A percentile compares a stretch with the other conserved stretches of the same genome.
Evolutionary conservation across 164 flowering plant genomes (phyloP).

Genomic region (Protea cynaroides): DNA sequence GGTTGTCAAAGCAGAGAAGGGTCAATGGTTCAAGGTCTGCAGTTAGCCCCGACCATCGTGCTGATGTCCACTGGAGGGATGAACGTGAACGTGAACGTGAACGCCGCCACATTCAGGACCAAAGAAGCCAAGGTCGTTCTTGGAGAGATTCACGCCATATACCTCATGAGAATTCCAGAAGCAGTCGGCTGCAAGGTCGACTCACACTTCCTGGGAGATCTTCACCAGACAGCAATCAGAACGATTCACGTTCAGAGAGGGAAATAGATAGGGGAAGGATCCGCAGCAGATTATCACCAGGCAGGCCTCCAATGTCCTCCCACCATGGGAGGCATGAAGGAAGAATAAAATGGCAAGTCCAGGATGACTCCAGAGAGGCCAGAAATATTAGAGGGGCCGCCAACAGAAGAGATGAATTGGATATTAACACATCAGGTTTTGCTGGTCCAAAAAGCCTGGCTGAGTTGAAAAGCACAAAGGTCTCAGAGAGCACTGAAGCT

Average conservation of each 20-base stretch:
- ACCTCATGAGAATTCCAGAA: slow-evolving; percentile 38
- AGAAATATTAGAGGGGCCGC: slow-evolving; percentile 25
- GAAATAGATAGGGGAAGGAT: slow-evolving; percentile 43
- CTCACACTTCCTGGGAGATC: slow-evolving; percentile 47
- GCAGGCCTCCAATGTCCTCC: slow-evolving; percentile 24
- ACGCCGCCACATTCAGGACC: slow-evolving; percentile 32
- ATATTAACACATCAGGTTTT: slow-evolving; percentile 27
- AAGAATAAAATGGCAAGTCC: slow-evolving; percentile 35
- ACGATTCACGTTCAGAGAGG: slow-evolving; percentile 28
- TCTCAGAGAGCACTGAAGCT: slow-evolving; percentile 21
- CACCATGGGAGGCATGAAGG: slow-evolving; percentile 42
- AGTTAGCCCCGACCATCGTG: slow-evolving; percentile 35
- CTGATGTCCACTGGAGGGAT: slow-evolving; percentile 21
- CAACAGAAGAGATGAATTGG: slow-evolving; percentile 27
- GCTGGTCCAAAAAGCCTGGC: slow-evolving; percentile 58
- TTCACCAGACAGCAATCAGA: slow-evolving; percentile 22
- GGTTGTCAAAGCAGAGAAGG: slow-evolving; percentile 57
- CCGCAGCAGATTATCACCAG: slow-evolving; percentile 40
- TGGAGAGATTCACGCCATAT: slow-evolving; percentile 33
- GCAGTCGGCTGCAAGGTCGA: slow-evolving; percentile 68
- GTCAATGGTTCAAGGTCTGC: slow-evolving; percentile 60
- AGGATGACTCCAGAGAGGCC: slow-evolving; percentile 32
- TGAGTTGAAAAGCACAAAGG: slow-evolving; percentile 40
- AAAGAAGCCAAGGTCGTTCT: slow-evolving; percentile 23
- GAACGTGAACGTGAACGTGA: slow-evolving; percentile 30